Conservation (phyloP, 768 basidiomycete species). For the Fomitopsis pulvina region DNA sequence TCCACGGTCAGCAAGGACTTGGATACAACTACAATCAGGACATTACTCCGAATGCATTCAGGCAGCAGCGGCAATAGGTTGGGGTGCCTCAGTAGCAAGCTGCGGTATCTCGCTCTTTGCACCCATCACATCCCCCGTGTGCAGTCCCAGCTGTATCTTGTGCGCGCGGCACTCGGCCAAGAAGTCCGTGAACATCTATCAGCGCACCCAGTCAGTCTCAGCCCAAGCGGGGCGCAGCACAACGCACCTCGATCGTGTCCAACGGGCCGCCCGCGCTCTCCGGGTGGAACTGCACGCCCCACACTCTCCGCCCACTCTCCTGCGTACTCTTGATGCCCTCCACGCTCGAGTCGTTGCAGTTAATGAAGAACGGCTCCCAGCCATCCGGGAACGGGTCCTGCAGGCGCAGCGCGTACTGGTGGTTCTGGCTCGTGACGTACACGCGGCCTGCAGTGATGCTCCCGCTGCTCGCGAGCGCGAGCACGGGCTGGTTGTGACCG, state of each 20-base stretch:
- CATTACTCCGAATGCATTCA: slow-evolving; percentile 5
- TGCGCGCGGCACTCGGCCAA: slow-evolving; percentile 69
- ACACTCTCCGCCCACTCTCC: slow-evolving; percentile 84
- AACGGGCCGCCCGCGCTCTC: slow-evolving; percentile 98
- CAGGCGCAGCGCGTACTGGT: slow-evolving; percentile 94
- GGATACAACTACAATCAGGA: neutral
- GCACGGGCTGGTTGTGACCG: slow-evolving; percentile 97
- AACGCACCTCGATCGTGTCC: slow-evolving; percentile 88
- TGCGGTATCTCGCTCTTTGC: slow-evolving; percentile 16
- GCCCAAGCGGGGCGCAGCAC: slow-evolving; percentile 2
- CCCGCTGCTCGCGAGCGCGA: slow-evolving; percentile 89
- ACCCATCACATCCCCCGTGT: slow-evolving; percentile 14
- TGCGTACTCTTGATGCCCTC: slow-evolving; percentile 96
- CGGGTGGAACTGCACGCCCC: slow-evolving; percentile 99
- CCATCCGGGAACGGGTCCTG: slow-evolving; percentile 94
- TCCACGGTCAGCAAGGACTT: neutral
- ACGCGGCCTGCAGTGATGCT: slow-evolving; percentile 94
- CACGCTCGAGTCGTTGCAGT: slow-evolving; percentile 98
- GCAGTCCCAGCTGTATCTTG: slow-evolving; percentile 29
- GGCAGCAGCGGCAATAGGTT: slow-evolving; percentile 22
- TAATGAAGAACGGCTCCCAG: slow-evolving; percentile 99
- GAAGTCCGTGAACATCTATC: slow-evolving; percentile 92
- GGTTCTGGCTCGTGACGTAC: slow-evolving; percentile 97
- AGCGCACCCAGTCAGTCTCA: neutral
- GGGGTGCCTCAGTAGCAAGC: slow-evolving; percentile 7